phyloP scores from a whole-genome alignment of 352 stramenopile species.

The Globisporangium irregulare region DNA sequence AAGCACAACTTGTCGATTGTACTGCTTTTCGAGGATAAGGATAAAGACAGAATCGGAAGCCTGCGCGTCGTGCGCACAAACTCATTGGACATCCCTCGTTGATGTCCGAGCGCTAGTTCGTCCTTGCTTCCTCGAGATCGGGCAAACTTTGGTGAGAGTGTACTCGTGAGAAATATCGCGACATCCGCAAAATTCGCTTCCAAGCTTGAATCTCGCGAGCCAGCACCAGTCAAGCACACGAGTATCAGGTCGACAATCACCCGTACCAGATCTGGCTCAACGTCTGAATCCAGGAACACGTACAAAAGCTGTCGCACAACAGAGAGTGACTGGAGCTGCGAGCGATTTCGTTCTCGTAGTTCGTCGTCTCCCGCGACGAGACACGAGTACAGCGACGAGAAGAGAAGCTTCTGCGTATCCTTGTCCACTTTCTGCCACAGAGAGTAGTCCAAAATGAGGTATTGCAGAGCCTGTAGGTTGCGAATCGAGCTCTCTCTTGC shows the following conservation, averaged over 20 bases:
- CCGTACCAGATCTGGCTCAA: constrained; percentile 44
- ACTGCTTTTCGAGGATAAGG: background rate
- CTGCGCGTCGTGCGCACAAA: background rate
- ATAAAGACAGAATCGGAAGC: background rate
- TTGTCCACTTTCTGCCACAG: constrained; percentile 52
- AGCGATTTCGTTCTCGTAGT: constrained; percentile 50
- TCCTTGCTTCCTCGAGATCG: constrained; percentile 13
- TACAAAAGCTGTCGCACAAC: constrained; percentile 69
- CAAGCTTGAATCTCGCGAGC: constrained; percentile 24
- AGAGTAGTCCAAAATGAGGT: constrained; percentile 72
- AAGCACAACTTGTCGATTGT: constrained; percentile 14
- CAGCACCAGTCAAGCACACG: constrained; percentile 54
- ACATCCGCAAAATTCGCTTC: constrained; percentile 70
- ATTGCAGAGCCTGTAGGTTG: constrained; percentile 62
- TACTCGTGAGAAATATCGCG: constrained; percentile 53
- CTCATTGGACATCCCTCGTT: background rate
- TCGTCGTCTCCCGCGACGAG: constrained; percentile 47
- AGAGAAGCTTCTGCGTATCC: constrained; percentile 46
- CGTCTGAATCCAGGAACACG: constrained; percentile 55
- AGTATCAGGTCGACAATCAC: constrained; percentile 68
- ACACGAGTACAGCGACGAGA: constrained; percentile 63
- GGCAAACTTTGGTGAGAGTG: constrained; percentile 55
- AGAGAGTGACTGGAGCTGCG: constrained; percentile 58
- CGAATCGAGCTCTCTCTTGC: constrained; percentile 40
- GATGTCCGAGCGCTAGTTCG: background rate